Evolutionary conservation across 1,139 yeast species (phyloP), one percentile per base, ranked within the genome.

Genomic region (Meyerozyma smithsonii): DNA sequence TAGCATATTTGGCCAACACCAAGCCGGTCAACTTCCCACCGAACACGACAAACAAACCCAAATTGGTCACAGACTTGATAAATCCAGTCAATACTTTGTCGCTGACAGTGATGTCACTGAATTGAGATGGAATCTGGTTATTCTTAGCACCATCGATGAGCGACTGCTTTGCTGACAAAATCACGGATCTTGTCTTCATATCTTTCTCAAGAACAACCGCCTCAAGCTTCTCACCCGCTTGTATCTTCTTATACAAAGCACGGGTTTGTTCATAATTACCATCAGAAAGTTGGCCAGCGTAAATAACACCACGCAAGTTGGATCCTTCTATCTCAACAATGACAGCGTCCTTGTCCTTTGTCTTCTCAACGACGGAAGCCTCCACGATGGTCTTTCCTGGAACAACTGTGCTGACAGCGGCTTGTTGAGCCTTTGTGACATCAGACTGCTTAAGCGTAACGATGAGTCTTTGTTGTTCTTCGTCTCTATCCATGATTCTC

Each of bases 1-100:
- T 72, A 14, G 90, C 83, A 53, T 83, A 82, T 55, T 83, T 81
- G 43, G 92, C 88, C 48, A 86, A 74, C 3, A 88, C 85, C 50
- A 92, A 72, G 36, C 97, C 97, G 24, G 89, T 85, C 49, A 90
- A 74, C 40, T 75, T 78, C 48, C 85, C 85, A 44, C 83, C 89
- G 61, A 92, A 92, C 0, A 84, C 77, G 42, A 92, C 84, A 58
- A 92, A 90, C 21, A 88, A 71, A 48, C 97, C 97, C 57, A 74
- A 72, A 40, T 72, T 77, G 16, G 94, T 84, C 21, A 87, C 81
- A 20, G 89, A 81, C 51, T 80, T 84, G 39, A 92, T 77, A 56
- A 72, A 90, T 33, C 97, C 98, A 45, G 77, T 71, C 39, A 85
- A 59, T 37, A 54, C 53, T 37, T 62, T 64, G 23, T 77, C 77